phyloP scores from a whole-genome alignment of 2,329 filamentous ascomycete genomes.

The Emergomyces orientalis region DNA sequence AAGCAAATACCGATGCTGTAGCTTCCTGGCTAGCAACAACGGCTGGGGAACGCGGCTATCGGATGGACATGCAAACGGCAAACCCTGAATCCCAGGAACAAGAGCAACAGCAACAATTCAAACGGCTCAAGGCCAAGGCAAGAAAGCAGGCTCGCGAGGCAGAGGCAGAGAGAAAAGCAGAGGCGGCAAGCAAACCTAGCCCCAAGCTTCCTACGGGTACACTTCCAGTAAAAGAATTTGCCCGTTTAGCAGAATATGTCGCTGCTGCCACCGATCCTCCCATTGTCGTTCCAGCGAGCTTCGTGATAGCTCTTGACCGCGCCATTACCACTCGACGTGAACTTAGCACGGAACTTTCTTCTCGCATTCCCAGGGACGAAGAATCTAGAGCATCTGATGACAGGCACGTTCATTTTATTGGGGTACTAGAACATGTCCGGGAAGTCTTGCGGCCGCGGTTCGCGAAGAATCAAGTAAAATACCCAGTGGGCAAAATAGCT shows the following conservation, averaged over 20 bases:
- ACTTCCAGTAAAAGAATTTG: conserved; percentile 14
- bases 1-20: conserved; percentile 7
- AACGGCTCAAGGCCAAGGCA: conserved; percentile 9
- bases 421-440: conserved; percentile 2
- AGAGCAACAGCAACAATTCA: neutral
- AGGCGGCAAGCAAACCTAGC: neutral
- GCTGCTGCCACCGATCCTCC: conserved; percentile 7
- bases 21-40: conserved; percentile 24
- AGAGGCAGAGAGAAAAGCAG: neutral
- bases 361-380: neutral
- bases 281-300: conserved; percentile 9
- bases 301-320: conserved; percentile 7
- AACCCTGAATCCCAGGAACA: conserved; percentile 8
- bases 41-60: conserved; percentile 22
- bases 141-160: conserved; percentile 8
- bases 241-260: conserved; percentile 12
- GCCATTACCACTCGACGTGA: conserved; percentile 11
- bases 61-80: conserved; percentile 10
- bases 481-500: neutral
- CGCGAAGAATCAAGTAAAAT: neutral
- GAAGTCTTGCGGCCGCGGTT: neutral
- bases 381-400: conserved; percentile 14
- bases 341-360: conserved; percentile 1
- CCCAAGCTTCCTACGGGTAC: conserved; percentile 5
- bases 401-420: conserved; percentile 16